phyloP scores from a whole-genome alignment of 2,329 filamentous ascomycete species.

The Paecilomyces sp. region DNA sequence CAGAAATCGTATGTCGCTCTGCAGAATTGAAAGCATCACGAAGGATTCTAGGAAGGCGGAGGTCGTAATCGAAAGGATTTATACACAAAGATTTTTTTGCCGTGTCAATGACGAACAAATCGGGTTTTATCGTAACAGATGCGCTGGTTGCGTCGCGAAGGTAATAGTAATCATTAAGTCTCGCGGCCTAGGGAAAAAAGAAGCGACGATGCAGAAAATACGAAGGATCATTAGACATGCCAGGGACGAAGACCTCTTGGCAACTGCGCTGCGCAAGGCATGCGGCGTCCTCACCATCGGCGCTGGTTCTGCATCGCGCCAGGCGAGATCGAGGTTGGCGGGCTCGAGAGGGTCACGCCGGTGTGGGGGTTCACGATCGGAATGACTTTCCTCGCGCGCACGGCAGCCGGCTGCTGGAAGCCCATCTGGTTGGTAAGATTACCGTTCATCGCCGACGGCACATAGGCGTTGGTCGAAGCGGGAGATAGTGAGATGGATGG shows the following conservation, averaged over 20 bases:
- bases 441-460: slow-evolving; percentile 61
- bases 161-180: slow-evolving; percentile 5
- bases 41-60: slow-evolving; percentile 22
- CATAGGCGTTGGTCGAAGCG: slow-evolving; percentile 48
- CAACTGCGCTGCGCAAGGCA: slow-evolving; percentile 15
- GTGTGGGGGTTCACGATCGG: slow-evolving; percentile 96
- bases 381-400: slow-evolving; percentile 87
- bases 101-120: slow-evolving; percentile 5
- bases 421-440: slow-evolving; percentile 61
- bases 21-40: slow-evolving; percentile 11
- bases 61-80: slow-evolving; percentile 28
- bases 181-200: background rate
- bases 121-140: slow-evolving; percentile 13
- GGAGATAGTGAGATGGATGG: slow-evolving; percentile 66
- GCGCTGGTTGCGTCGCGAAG: slow-evolving; percentile 6
- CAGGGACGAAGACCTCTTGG: slow-evolving; percentile 18
- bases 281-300: slow-evolving; percentile 29
- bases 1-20: slow-evolving; percentile 19
- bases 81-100: slow-evolving; percentile 28
- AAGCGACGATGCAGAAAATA: slow-evolving; percentile 25
- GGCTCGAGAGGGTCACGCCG: slow-evolving; percentile 80
- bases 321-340: slow-evolving; percentile 65
- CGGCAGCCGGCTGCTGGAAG: slow-evolving; percentile 83
- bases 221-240: slow-evolving; percentile 25
- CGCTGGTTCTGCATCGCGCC: slow-evolving; percentile 52